A percentile compares a stretch with the other conserved stretches of the same genome.
These are phyloP conservation scores for Karstenula rhodostoma DNA, from an alignment of 2,329 filamentous ascomycete genomes.

Conservation along the genomic window DNA sequence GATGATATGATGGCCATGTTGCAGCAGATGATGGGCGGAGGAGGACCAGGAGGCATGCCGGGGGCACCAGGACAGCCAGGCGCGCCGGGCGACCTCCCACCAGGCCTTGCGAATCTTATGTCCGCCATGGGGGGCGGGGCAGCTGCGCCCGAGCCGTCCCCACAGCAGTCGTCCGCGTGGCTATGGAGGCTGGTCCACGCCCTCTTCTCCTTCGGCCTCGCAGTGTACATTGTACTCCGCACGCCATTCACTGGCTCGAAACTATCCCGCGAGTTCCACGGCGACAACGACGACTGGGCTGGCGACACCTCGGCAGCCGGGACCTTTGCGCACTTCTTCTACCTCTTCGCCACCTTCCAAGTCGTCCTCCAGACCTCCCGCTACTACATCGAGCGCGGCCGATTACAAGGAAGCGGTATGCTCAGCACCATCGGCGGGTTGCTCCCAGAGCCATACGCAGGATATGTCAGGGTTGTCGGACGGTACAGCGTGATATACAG, in stretches of 20 bases:
- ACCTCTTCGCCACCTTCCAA: constrained; percentile 81
- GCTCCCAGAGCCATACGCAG: constrained; percentile 69
- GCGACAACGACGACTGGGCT: constrained; percentile 39
- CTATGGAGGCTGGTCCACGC: constrained; percentile 79
- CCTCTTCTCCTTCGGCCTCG: constrained; percentile 73
- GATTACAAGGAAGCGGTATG: constrained; percentile 66
- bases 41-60: constrained; percentile 48
- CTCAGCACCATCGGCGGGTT: constrained; percentile 70
- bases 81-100: constrained; percentile 46
- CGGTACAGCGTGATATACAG: constrained; percentile 75
- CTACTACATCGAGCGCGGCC: constrained; percentile 72
- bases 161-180: constrained; percentile 56
- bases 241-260: constrained; percentile 75
- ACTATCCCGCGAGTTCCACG: constrained; percentile 53
- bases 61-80: constrained; percentile 36
- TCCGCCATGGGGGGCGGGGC: constrained; percentile 55
- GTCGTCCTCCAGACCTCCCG: constrained; percentile 74
- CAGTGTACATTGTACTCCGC: constrained; percentile 72
- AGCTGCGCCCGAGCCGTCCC: constrained; percentile 40
- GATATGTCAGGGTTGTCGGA: constrained; percentile 68
- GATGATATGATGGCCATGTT: constrained; percentile 80
- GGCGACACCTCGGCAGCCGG: constrained; percentile 47
- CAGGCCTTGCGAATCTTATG: constrained; percentile 55
- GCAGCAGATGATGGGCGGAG: constrained; percentile 72
- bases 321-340: constrained; percentile 70